Percentiles rank a stretch among this genome's conserved stretches.
phyloP scores from a whole-genome alignment of 176 grass and related monocot genomes.

The Carex cristatella region DNA sequence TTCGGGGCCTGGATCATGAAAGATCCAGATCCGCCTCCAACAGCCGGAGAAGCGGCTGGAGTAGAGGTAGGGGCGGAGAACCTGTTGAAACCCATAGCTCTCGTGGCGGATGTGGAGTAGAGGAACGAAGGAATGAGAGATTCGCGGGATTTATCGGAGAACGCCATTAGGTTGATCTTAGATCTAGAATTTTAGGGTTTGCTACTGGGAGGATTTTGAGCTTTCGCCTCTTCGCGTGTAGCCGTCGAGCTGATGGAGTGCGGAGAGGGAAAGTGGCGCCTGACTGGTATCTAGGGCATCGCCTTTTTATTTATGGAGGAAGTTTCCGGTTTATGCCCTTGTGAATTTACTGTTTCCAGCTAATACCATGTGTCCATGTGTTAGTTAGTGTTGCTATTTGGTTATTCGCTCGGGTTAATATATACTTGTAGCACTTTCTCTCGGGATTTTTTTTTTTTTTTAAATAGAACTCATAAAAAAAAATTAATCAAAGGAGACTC shows the following conservation, averaged over 20 bases:
- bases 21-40: constrained; percentile 31
- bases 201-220: background rate
- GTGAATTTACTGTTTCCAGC: background rate
- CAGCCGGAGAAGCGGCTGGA: background rate
- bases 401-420: too few species aligned
- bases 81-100: constrained; percentile 33
- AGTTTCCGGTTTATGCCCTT: background rate
- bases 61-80: constrained; percentile 14
- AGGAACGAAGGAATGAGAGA: constrained; percentile 81
- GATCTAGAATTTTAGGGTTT: background rate
- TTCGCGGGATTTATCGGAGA: constrained; percentile 59
- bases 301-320: constrained; percentile 10
- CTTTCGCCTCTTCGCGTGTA: constrained; percentile 21
- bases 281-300: background rate
- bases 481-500: too few species aligned
- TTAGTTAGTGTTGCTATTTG: too few species aligned
- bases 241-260: background rate
- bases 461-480: too few species aligned
- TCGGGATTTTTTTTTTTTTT: too few species aligned
- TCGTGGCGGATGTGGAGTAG: constrained; percentile 46
- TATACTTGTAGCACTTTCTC: too few species aligned
- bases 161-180: constrained; percentile 43
- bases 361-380: too few species aligned
- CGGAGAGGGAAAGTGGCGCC: background rate
- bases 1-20: constrained; percentile 59